Evolutionary conservation across 2,329 filamentous ascomycete genomes (phyloP), one percentile per base, ranked within the genome.

Genomic region (Epichloe uncinata): DNA sequence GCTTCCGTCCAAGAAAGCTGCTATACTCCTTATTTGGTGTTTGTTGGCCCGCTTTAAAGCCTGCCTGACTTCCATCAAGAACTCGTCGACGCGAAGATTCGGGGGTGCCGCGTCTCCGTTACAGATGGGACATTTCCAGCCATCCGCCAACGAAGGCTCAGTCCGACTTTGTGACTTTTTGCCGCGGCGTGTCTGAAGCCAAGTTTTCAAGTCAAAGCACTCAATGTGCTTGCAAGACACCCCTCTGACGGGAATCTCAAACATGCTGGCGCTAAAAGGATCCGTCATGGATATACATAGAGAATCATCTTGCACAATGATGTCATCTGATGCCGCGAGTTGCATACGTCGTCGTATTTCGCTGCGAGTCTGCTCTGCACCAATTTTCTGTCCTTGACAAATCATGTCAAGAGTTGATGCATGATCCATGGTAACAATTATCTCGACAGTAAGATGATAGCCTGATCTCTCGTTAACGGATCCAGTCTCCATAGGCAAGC

Each of bases 101-200:
- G 73, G 70, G 70, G 91, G 93, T 13, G 90, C 77, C 11, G 85
- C 88, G 63, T 96, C 90, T 34, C 69, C 70, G 26, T 73, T 73
- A 64, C 91, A 97, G 33, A 95, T 79, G 0, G 93, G 93, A 58
- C 93, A 98, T 54, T 78, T 84, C 89, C 90, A 96, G 48, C 79
- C 78, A 59, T 93, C 87, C 0, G 78, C 71, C 49, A 75, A 67
- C 1, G 73, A 73, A 8, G 77, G 79, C 56, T 82, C 74, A 9
- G 44, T 51, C 7, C 35, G 53, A 36, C 55, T 55, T n/a, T 50
- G 50, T 3, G 54, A 36, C 5, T 66, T 62, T 53, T 73, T 75
- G 13, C 68, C 66, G 5, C 72, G 70, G 41, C 87, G 79, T 5
- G 84, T 87, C 13, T 72, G 65, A 8, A 98, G 75, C 70, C 87